These are phyloP conservation scores for Syncephalastrum monosporum DNA, from an alignment of 371 early-diverging fungal genomes.

Conservation along the genomic window DNA sequence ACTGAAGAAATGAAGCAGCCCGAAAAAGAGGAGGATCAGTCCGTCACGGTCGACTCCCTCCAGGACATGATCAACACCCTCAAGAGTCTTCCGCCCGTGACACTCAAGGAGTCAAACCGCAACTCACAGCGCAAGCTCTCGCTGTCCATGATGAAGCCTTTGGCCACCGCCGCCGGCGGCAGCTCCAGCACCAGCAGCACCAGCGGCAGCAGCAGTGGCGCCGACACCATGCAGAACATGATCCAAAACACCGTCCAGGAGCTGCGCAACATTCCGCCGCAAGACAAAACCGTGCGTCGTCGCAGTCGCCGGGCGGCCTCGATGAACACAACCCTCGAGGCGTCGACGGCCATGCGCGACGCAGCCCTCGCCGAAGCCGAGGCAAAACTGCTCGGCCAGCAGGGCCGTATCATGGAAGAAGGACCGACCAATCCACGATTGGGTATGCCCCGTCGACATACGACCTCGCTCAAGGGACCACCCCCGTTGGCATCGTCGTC, in stretches of 20 bases:
- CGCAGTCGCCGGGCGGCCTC: constrained; percentile 23
- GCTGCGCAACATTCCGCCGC: constrained; percentile 21
- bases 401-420: constrained; percentile 8
- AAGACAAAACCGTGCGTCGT: constrained; percentile 16
- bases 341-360: constrained; percentile 21
- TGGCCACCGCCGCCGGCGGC: not conserved
- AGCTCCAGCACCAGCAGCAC: too few relatives aligned
- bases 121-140: not conserved
- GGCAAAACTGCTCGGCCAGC: constrained; percentile 35
- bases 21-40: constrained; percentile 12
- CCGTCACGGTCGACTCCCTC: constrained; percentile 36
- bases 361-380: constrained; percentile 38
- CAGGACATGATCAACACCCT: constrained; percentile 49
- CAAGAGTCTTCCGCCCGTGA: constrained; percentile 40
- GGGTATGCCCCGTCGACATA: constrained; percentile 13
- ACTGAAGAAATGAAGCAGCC: constrained; percentile 25
- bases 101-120: constrained; percentile 21
- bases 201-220: constrained; percentile 6
- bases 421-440: constrained; percentile 2
- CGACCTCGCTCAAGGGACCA: constrained; percentile 6
- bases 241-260: constrained; percentile 28
- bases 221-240: constrained; percentile 23
- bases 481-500: too few relatives aligned
- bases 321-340: constrained; percentile 20
- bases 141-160: constrained; percentile 1